Evolutionary conservation across 257 asterid genomes (phyloP).

Genomic region (Solanum chilense): DNA sequence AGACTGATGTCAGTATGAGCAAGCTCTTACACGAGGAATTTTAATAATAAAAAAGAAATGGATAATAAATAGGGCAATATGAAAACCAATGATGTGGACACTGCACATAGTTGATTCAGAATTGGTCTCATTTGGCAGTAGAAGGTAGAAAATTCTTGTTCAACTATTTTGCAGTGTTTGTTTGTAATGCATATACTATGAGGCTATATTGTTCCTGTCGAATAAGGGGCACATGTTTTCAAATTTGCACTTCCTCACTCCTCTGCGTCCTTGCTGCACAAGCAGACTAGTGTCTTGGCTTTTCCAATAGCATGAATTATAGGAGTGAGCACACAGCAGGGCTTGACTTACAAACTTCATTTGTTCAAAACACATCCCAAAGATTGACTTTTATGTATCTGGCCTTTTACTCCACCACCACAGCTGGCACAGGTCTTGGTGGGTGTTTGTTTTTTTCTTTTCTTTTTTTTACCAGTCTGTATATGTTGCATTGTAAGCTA

Average conservation of each 20-base stretch:
- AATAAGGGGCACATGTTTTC: background rate
- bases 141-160: background rate
- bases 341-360: background rate
- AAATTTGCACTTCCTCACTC: background rate
- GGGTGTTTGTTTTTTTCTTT: background rate
- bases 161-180: background rate
- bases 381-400: background rate
- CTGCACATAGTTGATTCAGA: background rate
- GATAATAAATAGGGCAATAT: background rate
- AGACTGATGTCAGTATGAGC: background rate
- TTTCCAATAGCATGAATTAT: background rate
- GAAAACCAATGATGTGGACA: background rate
- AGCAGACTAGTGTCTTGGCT: background rate
- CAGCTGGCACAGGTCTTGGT: background rate
- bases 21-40: background rate
- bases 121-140: background rate
- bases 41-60: background rate
- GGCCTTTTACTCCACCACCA: background rate
- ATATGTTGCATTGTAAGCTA: background rate
- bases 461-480: background rate
- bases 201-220: background rate
- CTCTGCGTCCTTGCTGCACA: background rate
- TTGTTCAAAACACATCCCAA: background rate
- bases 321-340: background rate
- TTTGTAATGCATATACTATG: background rate